A percentile compares a stretch with the other conserved stretches of the same genome.
These are phyloP conservation scores for Citrus sp. DNA, from an alignment of 345 rosid species.

Conservation along the genomic window DNA sequence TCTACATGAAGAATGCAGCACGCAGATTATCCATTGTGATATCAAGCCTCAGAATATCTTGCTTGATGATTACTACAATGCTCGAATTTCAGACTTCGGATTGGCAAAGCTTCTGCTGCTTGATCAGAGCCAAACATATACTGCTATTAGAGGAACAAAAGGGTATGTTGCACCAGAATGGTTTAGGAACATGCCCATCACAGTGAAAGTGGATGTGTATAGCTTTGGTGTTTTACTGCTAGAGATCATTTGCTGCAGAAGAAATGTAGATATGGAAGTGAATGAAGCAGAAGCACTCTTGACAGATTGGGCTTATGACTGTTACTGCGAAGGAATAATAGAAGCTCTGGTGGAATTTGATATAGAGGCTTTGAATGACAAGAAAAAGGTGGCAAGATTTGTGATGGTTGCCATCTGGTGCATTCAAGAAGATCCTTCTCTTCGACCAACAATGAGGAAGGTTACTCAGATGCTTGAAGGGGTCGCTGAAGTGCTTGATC, in stretches of 20 bases:
- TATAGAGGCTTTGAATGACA: constrained; percentile 22
- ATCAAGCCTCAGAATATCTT: constrained; percentile 60
- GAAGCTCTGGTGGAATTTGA: constrained; percentile 27
- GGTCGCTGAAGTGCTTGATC: constrained; percentile 31
- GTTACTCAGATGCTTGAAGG: constrained; percentile 64
- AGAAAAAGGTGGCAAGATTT: constrained; percentile 25
- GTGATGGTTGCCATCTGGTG: constrained; percentile 58
- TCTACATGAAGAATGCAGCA: constrained; percentile 56
- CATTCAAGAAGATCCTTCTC: constrained; percentile 47
- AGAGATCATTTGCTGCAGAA: constrained; percentile 50
- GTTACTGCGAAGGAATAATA: constrained; percentile 24
- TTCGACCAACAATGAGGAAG: constrained; percentile 50
- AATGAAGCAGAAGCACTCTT: constrained; percentile 36
- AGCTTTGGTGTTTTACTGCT: constrained; percentile 57
- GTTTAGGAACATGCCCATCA: constrained; percentile 49
- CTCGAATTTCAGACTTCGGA: constrained; percentile 52
- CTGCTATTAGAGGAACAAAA: constrained; percentile 52
- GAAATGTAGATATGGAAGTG: constrained; percentile 24
- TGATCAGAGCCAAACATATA: constrained; percentile 46
- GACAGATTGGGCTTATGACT: constrained; percentile 52
- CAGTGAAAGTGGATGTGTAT: constrained; percentile 50
- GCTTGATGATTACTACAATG: constrained; percentile 38
- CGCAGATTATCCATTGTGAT: constrained; percentile 56
- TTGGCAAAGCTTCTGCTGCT: constrained; percentile 48
- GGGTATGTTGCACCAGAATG: constrained; percentile 63